phyloP scores from a whole-genome alignment of 2,329 filamentous ascomycete species.

The Scedosporium minutisporum region DNA sequence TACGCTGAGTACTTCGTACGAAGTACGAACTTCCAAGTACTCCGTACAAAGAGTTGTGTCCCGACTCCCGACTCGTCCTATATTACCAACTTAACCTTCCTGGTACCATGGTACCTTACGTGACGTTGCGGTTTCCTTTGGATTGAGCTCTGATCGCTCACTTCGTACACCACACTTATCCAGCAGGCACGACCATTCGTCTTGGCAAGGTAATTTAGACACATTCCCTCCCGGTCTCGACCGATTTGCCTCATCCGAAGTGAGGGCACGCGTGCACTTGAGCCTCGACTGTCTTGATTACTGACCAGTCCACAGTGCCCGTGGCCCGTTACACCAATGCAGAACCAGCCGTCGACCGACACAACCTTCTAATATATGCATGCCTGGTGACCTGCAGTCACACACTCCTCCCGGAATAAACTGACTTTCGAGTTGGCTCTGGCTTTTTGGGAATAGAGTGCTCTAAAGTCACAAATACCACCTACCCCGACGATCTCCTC shows the following conservation, averaged over 20 bases:
- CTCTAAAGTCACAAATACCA: background rate
- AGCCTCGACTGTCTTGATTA: background rate
- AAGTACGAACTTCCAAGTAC: no score
- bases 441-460: background rate
- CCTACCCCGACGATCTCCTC: background rate
- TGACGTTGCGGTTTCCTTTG: no score
- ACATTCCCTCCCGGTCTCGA: background rate
- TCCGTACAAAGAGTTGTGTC: no score
- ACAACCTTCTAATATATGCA: background rate
- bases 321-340: background rate
- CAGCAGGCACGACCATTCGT: background rate
- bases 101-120: no score
- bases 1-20: no score
- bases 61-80: no score
- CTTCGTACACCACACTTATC: background rate
- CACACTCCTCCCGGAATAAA: background rate
- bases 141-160: no score
- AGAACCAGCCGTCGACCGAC: background rate
- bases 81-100: no score
- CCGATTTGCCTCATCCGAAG: background rate
- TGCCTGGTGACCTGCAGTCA: background rate
- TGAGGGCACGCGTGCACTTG: background rate
- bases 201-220: background rate
- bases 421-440: background rate
- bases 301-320: background rate